A percentile compares a stretch with the other conserved stretches of the same genome.
These are phyloP conservation scores for Penicillium fimorum DNA, from an alignment of 495 filamentous ascomycete genomes.

Conservation along the genomic window DNA sequence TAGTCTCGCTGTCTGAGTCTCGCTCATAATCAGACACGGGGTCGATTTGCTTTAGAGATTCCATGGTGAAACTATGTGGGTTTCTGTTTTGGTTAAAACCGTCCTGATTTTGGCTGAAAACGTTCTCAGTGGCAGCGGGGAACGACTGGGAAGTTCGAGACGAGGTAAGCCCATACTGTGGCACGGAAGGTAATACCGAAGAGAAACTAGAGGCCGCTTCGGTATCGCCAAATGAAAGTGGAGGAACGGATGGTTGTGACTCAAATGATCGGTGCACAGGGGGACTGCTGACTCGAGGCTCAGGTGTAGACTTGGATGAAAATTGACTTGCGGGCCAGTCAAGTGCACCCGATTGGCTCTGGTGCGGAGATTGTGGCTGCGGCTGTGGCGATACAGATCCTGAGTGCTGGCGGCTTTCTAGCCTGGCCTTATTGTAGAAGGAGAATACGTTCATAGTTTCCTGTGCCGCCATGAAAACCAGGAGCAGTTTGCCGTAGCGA, in stretches of 20 bases:
- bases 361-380: constrained; percentile 4
- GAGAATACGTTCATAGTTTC: constrained; percentile 35
- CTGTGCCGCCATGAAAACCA: constrained; percentile 43
- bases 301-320: constrained; percentile 10
- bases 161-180: constrained; percentile 23
- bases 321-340: constrained; percentile 15
- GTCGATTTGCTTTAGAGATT: constrained; percentile 35
- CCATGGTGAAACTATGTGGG: constrained; percentile 40
- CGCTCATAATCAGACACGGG: constrained; percentile 38
- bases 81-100: constrained; percentile 18
- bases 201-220: constrained; percentile 35
- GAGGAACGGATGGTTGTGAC: constrained; percentile 21
- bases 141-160: constrained; percentile 20
- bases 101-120: constrained; percentile 12
- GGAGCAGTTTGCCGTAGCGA: constrained; percentile 41
- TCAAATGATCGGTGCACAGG: constrained; percentile 22
- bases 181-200: constrained; percentile 26
- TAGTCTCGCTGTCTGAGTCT: constrained; percentile 46
- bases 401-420: constrained; percentile 9
- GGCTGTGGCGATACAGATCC: constrained; percentile 6
- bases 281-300: constrained; percentile 17
- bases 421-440: constrained; percentile 20
- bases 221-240: constrained; percentile 36
- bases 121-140: constrained; percentile 3
- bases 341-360: constrained; percentile 6